phyloP scores from a whole-genome alignment of 305 asterid species.

The Rubia balearica region DNA sequence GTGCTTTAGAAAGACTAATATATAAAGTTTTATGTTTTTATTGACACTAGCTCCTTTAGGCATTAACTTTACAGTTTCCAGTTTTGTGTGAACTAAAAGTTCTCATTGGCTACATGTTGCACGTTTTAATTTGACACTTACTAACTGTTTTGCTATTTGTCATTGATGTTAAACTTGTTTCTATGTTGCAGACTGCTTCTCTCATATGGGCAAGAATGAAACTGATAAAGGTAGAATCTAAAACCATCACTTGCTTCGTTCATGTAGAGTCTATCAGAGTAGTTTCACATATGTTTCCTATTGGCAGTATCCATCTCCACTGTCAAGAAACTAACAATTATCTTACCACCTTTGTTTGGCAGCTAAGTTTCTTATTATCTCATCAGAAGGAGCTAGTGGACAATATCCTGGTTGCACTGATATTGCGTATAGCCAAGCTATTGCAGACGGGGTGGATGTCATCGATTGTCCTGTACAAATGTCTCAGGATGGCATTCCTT shows the following conservation, averaged over 20 bases:
- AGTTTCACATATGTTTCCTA: background rate
- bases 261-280: slow-evolving; percentile 4
- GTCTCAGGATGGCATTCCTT: slow-evolving; percentile 58
- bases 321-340: slow-evolving; percentile 1
- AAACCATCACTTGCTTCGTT: slow-evolving; percentile 11
- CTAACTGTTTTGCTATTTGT: slow-evolving; percentile 1
- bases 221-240: slow-evolving; percentile 37
- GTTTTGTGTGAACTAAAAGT: background rate
- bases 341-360: slow-evolving; percentile 19
- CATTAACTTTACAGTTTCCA: background rate
- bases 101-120: background rate
- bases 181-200: slow-evolving; percentile 67
- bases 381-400: slow-evolving; percentile 90
- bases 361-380: slow-evolving; percentile 49
- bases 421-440: slow-evolving; percentile 56
- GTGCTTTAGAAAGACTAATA: background rate
- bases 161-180: slow-evolving; percentile 16
- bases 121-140: background rate
- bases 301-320: background rate
- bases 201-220: slow-evolving; percentile 59
- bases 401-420: slow-evolving; percentile 84
- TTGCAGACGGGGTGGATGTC: slow-evolving; percentile 69
- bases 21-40: background rate
- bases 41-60: background rate
- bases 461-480: slow-evolving; percentile 88